A percentile compares a stretch with the other conserved stretches of the same genome.
phyloP scores from a whole-genome alignment of 2,329 filamentous ascomycete species.

The Thielaviopsis punctulata region DNA sequence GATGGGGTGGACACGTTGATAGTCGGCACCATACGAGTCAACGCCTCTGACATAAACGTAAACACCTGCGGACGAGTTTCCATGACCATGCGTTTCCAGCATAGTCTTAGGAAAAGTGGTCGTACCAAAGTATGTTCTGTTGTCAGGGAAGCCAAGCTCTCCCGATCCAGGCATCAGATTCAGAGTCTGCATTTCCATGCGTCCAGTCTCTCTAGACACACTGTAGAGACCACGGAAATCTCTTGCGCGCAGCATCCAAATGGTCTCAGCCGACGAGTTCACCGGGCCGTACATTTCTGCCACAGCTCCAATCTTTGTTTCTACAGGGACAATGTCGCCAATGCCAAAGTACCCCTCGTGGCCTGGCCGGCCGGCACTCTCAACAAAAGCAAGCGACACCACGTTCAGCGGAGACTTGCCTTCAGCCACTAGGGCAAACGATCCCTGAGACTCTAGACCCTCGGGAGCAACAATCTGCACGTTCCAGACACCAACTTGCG shows the following conservation, averaged over 20 bases:
- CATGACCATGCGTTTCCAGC: background rate
- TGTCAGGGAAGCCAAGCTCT: constrained; percentile 2
- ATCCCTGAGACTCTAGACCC: background rate
- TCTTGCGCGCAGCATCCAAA: constrained; percentile 7
- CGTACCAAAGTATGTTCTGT: constrained; percentile 4
- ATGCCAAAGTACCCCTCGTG: constrained; percentile 13
- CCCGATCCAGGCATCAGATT: constrained; percentile 5
- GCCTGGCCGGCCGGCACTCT: constrained; percentile 8
- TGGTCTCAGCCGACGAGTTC: background rate
- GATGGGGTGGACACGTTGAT: constrained; percentile 9
- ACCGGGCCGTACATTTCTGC: constrained; percentile 11
- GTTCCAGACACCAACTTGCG: constrained; percentile 10
- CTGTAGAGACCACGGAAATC: constrained; percentile 4
- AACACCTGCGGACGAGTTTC: background rate
- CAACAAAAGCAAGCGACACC: constrained; percentile 10
- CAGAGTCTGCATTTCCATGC: background rate
- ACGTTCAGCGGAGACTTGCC: constrained; percentile 9
- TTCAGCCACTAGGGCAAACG: constrained; percentile 9
- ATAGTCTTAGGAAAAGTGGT: background rate
- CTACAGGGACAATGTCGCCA: constrained; percentile 1
- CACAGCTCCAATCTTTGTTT: constrained; percentile 5
- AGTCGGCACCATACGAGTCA: constrained; percentile 2
- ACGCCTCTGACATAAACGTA: constrained; percentile 10
- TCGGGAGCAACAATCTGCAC: background rate
- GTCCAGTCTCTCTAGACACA: background rate